Base-by-base conservation (phyloP, 148 eudicot genomes). In the Rhododendron mucronatum region DNA sequence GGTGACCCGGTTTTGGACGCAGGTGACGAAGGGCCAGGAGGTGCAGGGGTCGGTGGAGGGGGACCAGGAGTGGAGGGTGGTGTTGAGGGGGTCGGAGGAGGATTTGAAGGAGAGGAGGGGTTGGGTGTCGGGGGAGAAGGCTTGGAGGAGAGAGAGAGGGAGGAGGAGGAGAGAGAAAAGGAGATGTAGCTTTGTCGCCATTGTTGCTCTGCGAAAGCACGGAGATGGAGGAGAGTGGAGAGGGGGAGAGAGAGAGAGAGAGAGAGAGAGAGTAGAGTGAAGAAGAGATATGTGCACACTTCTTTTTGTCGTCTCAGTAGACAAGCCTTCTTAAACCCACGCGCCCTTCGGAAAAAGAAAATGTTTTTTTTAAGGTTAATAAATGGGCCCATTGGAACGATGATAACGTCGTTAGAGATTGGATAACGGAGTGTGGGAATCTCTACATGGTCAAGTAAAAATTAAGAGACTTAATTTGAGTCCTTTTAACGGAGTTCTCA, bases 21-120 rank as follows among this genome's bases (percentile, higher is more conserved):
- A 95, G 35, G 95, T 50, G 78, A 95, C 87, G 82, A 93, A 93
- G 88, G 79, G 50, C 94, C 93, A 95, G 61, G 82, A 93, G 61
- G 84, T 44, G 82, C 93, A 92, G 47, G 73, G 89, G 63, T 88
- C 71, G 63, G 94, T 61, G 74, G 93, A 28, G 3, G 82, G 0
- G 86, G 77, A 85, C 98, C 98, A 94, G 51, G 89, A 15, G 71
- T 87, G 5, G 90, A 92, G 92, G 28, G 80, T 61, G 86, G 80
- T 53, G 86, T 78, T 73, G 85, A 91, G 55, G 41, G 87, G 6
- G 89, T 91, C 91, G 45, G 91, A 47, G 77, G 93, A 16, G 78
- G 92, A 39, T 86, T 93, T 94, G 93, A 94, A 92, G 67, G 92
- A 9, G 76, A 93, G 88, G 37, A 94, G 87, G 10, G 94, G 47